Conservation (phyloP, 1,139 yeast genomes). For the Diutina neorugosa region DNA sequence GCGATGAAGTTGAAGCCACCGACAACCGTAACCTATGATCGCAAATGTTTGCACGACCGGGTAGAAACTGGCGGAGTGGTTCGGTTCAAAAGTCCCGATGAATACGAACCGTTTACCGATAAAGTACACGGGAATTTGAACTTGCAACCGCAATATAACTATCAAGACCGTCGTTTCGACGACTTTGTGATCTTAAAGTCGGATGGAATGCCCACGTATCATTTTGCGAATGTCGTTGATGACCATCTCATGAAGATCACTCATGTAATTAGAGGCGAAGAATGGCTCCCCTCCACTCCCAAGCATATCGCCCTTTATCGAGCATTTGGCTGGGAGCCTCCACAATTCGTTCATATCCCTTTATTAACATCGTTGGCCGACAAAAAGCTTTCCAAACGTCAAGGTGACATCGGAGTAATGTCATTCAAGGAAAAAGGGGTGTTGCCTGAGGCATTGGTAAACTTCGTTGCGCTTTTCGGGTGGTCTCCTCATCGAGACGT, state of each 20-base stretch:
- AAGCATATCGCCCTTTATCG: slow-evolving; percentile 79
- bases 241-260: slow-evolving; percentile 89
- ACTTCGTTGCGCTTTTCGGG: slow-evolving; percentile 84
- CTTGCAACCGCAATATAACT: slow-evolving; percentile 70
- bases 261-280: slow-evolving; percentile 94
- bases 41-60: slow-evolving; percentile 42
- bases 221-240: slow-evolving; percentile 90
- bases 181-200: slow-evolving; percentile 84
- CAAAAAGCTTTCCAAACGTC: slow-evolving; percentile 76
- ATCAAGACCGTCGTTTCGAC: slow-evolving; percentile 63
- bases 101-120: slow-evolving; percentile 58
- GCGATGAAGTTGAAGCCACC: slow-evolving; percentile 76
- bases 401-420: slow-evolving; percentile 66
- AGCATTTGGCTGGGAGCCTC: slow-evolving; percentile 83
- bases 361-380: slow-evolving; percentile 62
- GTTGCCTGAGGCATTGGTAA: slow-evolving; percentile 76
- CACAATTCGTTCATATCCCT: slow-evolving; percentile 82
- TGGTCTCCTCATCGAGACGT: slow-evolving; percentile 71
- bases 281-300: slow-evolving; percentile 94
- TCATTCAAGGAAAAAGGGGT: slow-evolving; percentile 50
- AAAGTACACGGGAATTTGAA: slow-evolving; percentile 65
- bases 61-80: slow-evolving; percentile 11
- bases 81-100: slow-evolving; percentile 57
- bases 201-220: slow-evolving; percentile 92
- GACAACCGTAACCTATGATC: slow-evolving; percentile 83